These are phyloP conservation scores for Akebia trifoliata DNA, from an alignment of 164 flowering plant species.

Conservation along the genomic window DNA sequence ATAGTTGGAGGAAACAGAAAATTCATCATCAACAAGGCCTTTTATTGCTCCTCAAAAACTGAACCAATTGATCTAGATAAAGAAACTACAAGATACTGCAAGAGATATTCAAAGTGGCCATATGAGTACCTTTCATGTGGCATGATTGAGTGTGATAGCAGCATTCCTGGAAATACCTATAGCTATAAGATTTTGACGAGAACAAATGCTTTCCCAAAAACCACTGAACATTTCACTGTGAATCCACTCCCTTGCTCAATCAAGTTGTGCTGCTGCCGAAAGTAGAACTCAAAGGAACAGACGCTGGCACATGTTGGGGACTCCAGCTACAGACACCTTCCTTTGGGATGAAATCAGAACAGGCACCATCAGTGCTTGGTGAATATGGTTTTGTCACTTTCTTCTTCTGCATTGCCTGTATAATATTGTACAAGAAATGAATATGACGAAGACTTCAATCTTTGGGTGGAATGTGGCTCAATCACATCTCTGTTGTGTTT, in stretches of 20 bases:
- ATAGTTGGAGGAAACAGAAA: too few relatives aligned
- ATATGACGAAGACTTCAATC: background rate
- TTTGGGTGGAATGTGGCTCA: background rate
- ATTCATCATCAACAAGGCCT: too few relatives aligned
- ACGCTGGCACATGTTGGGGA: conserved; percentile 50
- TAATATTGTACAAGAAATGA: conserved; percentile 1
- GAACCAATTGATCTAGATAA: too few relatives aligned
- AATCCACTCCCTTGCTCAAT: conserved; percentile 2
- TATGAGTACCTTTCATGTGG: too few relatives aligned
- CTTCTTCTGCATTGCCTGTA: conserved; percentile 59
- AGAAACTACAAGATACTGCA: too few relatives aligned
- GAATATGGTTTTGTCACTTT: conserved; percentile 85
- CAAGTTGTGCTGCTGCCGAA: conserved; percentile 56
- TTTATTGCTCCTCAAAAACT: too few relatives aligned
- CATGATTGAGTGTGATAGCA: too few relatives aligned
- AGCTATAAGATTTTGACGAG: too few relatives aligned
- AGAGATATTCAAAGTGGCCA: too few relatives aligned
- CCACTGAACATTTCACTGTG: too few relatives aligned
- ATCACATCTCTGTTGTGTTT: background rate
- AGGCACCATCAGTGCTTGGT: conserved; percentile 36
- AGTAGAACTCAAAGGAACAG: conserved; percentile 49
- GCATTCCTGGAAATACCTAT: too few relatives aligned
- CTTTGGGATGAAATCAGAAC: conserved; percentile 30
- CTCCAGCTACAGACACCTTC: conserved; percentile 40
- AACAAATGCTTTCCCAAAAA: background rate